These are phyloP conservation scores for Parachaetomium inaequale DNA, from an alignment of 495 filamentous ascomycete genomes.

Conservation along the genomic window DNA sequence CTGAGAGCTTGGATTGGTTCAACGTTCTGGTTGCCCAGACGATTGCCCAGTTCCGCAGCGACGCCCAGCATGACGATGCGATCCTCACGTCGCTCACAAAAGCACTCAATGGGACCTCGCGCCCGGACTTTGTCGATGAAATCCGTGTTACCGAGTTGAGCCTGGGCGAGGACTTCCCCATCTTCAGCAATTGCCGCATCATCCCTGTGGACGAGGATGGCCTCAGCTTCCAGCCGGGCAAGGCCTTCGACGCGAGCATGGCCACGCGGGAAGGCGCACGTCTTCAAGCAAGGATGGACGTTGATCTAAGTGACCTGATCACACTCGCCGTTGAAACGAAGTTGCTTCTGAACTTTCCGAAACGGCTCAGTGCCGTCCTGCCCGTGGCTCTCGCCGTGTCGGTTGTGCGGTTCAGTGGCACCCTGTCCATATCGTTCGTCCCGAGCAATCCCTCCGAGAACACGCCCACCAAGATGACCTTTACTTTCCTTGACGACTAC, in stretches of 20 bases:
- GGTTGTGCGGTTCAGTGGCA: conserved; percentile 91
- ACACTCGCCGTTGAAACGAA: conserved; percentile 93
- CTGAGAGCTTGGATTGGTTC: conserved; percentile 99
- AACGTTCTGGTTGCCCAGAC: conserved; percentile 97
- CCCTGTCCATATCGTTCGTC: conserved; percentile 85
- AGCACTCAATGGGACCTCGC: conserved; percentile 76
- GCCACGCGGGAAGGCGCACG: conserved; percentile 59
- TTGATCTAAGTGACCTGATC: conserved; percentile 91
- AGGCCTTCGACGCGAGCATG: conserved; percentile 42
- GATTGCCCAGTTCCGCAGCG: conserved; percentile 88
- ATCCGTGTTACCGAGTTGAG: conserved; percentile 91
- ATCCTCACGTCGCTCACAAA: conserved; percentile 91
- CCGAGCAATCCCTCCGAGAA: conserved; percentile 58
- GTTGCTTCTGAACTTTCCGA: conserved; percentile 88
- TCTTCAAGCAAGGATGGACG: conserved; percentile 94
- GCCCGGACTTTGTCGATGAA: conserved; percentile 87
- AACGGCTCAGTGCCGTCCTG: conserved; percentile 80
- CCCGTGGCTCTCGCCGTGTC: conserved; percentile 88
- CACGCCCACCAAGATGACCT: conserved; percentile 76
- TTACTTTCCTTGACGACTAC: conserved; percentile 95
- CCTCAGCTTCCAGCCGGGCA: conserved; percentile 46
- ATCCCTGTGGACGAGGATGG: conserved; percentile 75
- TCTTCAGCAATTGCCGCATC: conserved; percentile 97
- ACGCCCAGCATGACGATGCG: conserved; percentile 84
- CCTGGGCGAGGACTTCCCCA: conserved; percentile 94